Base-by-base conservation (phyloP, 1,139 yeast genomes). In the Pichia sp. region DNA sequence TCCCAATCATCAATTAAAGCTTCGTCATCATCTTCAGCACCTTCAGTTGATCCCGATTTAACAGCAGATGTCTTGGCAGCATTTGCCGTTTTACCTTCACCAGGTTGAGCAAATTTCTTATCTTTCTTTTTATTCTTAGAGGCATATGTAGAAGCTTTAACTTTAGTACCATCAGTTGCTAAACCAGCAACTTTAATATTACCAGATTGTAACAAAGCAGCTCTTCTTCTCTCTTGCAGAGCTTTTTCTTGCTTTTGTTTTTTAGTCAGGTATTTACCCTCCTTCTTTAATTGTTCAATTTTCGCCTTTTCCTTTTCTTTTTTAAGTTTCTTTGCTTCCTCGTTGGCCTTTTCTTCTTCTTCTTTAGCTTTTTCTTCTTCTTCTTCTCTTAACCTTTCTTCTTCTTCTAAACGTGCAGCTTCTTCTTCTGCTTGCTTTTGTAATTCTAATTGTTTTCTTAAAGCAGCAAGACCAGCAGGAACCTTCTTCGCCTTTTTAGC, bases 191-290 rank as follows among this genome's bases (percentile, higher is more conserved):
- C 88, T 45, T 72, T 70, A 47, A 88, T 78, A 61, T 81, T 81
- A 56, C 90, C 86, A 33, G 88, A 73, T 51, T 83, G 84, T 57
- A 92, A 75, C 58, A 92, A 75, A 60, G 85, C 92, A 58, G 86
- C 84, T 67, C 95, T 86, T 72, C 97, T 87, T 66, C 86, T 85
- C 64, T 92, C 97, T 62, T 83, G 81, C 43, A 83, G 69, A 51
- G 83, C 86, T 73, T 86, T 86, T 65, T 89, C 96, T 68, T 90
- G 97, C 69, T 86, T 88, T 73, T 92, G 98, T 66, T 90, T 92
- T 73, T 87, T 92, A 52, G 97, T 86, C 65, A 86, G 69, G 50
- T 79, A 76, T 61, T 85, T 92, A 62, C 99, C 99, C 68, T 90
- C 96, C 30, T 96, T 95, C 71, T 87, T 86, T 67, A 85, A 73